Conservation (phyloP, 768 basidiomycete species). For the Collybiopsis luxurians region DNA sequence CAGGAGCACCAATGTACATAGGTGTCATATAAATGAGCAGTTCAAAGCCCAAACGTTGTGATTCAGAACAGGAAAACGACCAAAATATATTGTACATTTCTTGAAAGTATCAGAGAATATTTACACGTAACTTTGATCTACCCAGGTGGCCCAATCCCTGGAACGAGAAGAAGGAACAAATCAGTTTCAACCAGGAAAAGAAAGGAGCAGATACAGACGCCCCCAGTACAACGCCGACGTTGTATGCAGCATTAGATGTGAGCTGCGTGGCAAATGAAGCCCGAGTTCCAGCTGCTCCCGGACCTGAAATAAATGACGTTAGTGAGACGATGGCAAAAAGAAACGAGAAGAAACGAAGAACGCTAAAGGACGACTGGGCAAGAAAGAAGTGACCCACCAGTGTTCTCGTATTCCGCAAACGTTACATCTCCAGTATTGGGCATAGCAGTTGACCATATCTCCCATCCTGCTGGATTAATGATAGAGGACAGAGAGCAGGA, state of each 20-base stretch:
- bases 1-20: too few species aligned
- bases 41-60: too few species aligned
- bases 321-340: background rate
- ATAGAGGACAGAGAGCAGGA: conserved; percentile 13
- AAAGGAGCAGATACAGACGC: too few species aligned
- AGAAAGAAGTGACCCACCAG: too few species aligned
- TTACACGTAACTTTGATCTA: conserved; percentile 18
- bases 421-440: conserved; percentile 23
- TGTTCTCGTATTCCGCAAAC: conserved; percentile 21
- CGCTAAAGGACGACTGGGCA: too few species aligned
- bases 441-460: conserved; percentile 17
- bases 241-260: conserved; percentile 14
- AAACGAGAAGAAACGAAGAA: background rate
- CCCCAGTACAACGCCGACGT: conserved; percentile 20
- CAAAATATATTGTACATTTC: too few species aligned
- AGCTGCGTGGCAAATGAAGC: conserved; percentile 21
- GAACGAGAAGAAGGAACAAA: too few species aligned
- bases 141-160: conserved; percentile 20
- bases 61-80: too few species aligned
- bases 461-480: conserved; percentile 24
- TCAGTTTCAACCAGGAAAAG: too few species aligned
- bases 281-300: conserved; percentile 21
- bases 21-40: too few species aligned
- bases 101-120: too few species aligned
- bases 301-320: conserved; percentile 7